Evolutionary conservation across 257 asterid species (phyloP).

Genomic region (Rhazya stricta): DNA sequence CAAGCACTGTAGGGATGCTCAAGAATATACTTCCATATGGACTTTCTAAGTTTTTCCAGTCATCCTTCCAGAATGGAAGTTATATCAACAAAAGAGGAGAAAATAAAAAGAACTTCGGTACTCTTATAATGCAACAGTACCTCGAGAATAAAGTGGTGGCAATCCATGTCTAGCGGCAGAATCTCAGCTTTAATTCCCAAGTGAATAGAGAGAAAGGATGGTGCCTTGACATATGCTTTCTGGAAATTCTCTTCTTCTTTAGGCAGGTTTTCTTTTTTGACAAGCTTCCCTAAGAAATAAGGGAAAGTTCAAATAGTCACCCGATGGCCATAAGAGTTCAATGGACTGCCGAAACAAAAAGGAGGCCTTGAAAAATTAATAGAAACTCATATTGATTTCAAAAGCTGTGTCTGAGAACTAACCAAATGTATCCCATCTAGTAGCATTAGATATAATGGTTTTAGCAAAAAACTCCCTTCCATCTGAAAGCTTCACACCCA

Average conservation of each 20-base stretch:
- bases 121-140: constrained; percentile 29
- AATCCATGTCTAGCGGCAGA: constrained; percentile 82
- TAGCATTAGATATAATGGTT: constrained; percentile 87
- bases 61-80: constrained; percentile 47
- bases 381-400: background rate
- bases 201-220: constrained; percentile 93
- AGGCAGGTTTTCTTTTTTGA: constrained; percentile 68
- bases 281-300: constrained; percentile 60
- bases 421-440: constrained; percentile 99
- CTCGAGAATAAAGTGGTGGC: constrained; percentile 96
- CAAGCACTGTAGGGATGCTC: constrained; percentile 97
- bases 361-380: background rate
- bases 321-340: background rate
- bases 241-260: constrained; percentile 89
- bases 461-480: constrained; percentile 78
- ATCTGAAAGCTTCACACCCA: constrained; percentile 88
- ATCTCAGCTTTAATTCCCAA: constrained; percentile 84
- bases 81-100: constrained; percentile 13
- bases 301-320: constrained; percentile 13
- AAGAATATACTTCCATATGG: constrained; percentile 92
- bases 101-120: background rate
- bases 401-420: constrained; percentile 26
- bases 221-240: constrained; percentile 90
- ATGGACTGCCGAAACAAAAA: constrained; percentile 8
- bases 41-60: constrained; percentile 68